These are phyloP conservation scores for Phialemonium atrogriseum DNA, from an alignment of 2,329 filamentous ascomycete genomes.

Conservation along the genomic window DNA sequence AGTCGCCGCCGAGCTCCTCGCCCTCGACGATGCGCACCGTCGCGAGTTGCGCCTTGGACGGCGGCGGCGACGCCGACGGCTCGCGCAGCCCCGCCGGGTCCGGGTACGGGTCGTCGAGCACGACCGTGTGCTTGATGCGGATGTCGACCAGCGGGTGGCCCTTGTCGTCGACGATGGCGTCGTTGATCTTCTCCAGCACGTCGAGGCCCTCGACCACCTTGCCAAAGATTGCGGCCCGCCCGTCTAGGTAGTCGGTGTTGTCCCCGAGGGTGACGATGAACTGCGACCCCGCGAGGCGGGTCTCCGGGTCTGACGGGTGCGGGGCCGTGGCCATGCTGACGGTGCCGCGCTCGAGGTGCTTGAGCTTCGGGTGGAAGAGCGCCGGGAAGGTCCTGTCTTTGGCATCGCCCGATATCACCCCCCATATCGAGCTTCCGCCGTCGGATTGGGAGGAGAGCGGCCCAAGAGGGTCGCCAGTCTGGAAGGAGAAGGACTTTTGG, in stretches of 20 bases:
- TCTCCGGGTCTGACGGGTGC: conserved; percentile 66
- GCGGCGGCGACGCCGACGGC: conserved; percentile 71
- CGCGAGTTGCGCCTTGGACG: conserved; percentile 76
- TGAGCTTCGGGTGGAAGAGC: conserved; percentile 79
- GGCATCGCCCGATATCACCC: conserved; percentile 58
- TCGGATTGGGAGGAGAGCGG: conserved; percentile 78
- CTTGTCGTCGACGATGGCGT: conserved; percentile 75
- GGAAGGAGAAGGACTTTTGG: conserved; percentile 92
- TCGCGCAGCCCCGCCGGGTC: conserved; percentile 72
- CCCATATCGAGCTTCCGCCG: conserved; percentile 92
- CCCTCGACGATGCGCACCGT: conserved; percentile 81
- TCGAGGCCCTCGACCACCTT: conserved; percentile 96
- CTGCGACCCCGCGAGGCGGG: conserved; percentile 77
- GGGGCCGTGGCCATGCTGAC: conserved; percentile 96
- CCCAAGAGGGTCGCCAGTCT: conserved; percentile 89
- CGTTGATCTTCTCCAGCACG: conserved; percentile 86
- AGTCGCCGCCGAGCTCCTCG: conserved; percentile 71
- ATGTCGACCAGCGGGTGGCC: conserved; percentile 90
- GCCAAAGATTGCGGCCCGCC: conserved; percentile 90
- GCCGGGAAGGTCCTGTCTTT: conserved; percentile 71
- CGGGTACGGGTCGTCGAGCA: conserved; percentile 86
- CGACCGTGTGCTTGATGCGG: conserved; percentile 82
- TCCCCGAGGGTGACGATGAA: conserved; percentile 90
- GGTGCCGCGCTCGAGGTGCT: conserved; percentile 81
- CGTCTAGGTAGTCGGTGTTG: conserved; percentile 82